phyloP scores from a whole-genome alignment of 2,329 filamentous ascomycete species.

The Fusarium siculi region DNA sequence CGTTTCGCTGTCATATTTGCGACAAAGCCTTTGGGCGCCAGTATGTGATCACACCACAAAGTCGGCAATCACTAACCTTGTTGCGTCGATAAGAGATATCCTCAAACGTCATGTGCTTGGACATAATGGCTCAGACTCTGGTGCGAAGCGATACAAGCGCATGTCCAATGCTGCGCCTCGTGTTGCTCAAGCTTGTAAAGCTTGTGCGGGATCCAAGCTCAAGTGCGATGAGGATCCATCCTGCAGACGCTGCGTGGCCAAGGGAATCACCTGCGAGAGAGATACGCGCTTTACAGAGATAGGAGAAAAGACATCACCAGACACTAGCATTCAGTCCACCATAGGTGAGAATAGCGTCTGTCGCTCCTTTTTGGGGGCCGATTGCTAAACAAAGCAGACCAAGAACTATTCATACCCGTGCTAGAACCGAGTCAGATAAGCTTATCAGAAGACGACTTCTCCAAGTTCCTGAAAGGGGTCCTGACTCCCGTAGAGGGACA shows the following conservation, averaged over 20 bases:
- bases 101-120: not conserved
- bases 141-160: not conserved
- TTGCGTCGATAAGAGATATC: not conserved
- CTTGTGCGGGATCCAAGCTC: not conserved
- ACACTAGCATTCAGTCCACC: not conserved
- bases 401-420: not conserved
- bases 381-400: not conserved
- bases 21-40: not conserved
- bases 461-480: not conserved
- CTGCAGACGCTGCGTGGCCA: not conserved
- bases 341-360: not conserved
- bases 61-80: not conserved
- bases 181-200: not conserved
- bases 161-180: not conserved
- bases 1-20: not conserved
- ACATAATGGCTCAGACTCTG: not conserved
- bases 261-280: not conserved
- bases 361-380: rapidly evolving
- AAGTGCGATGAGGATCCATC: not conserved
- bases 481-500: not conserved
- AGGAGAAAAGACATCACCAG: not conserved
- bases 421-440: not conserved
- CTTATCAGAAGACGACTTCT: not conserved
- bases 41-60: not conserved
- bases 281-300: not conserved